phyloP scores from a whole-genome alignment of 139 green algal species.

The Spirogloea muscicola region DNA sequence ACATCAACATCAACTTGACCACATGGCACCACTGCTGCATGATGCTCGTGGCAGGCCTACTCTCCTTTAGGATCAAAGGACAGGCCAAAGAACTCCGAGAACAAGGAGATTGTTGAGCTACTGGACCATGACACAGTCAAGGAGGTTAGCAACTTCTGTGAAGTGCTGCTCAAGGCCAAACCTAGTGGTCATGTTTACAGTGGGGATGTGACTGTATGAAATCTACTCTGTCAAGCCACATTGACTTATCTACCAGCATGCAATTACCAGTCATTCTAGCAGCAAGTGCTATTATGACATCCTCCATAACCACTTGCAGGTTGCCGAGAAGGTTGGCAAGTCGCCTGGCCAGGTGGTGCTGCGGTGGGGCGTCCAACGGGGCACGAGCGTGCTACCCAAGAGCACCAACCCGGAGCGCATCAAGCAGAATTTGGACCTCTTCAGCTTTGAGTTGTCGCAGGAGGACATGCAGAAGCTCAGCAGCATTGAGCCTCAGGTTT shows the following conservation, averaged over 20 bases:
- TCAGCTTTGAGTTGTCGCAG: constrained; percentile 60
- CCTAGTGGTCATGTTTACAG: too few species aligned
- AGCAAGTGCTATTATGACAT: too few species aligned
- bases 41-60: too few species aligned
- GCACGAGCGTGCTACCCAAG: constrained; percentile 83
- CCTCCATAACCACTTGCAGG: too few species aligned
- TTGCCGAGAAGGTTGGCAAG: constrained; percentile 61
- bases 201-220: too few species aligned
- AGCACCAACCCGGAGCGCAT: constrained; percentile 69
- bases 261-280: too few species aligned
- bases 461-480: constrained; percentile 61
- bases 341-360: constrained; percentile 73
- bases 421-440: constrained; percentile 75
- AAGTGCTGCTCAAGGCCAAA: too few species aligned
- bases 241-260: too few species aligned
- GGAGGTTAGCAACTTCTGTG: too few species aligned
- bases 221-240: too few species aligned
- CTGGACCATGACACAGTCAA: constrained; percentile 46
- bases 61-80: constrained; percentile 79
- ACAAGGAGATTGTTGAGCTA: background rate
- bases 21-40: too few species aligned
- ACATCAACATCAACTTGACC: too few species aligned
- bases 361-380: constrained; percentile 80
- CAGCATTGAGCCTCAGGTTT: constrained; percentile 41
- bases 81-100: constrained; percentile 31